Conservation (phyloP, 176 grass and related monocot genomes). For the Chrysopogon serrulatus region DNA sequence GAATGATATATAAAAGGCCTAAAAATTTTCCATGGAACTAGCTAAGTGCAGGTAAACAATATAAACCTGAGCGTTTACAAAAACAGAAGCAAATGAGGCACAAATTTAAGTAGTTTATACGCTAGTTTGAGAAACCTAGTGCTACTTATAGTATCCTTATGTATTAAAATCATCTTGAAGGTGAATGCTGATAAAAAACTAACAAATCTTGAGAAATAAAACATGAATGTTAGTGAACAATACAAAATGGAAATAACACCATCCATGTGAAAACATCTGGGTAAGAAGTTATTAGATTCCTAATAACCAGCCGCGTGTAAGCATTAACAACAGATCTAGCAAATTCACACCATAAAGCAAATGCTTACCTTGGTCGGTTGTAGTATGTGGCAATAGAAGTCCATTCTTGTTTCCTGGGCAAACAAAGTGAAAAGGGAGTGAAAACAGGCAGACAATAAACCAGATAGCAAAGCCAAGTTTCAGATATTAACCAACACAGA, state of each 20-base stretch:
- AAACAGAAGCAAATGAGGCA: not conserved
- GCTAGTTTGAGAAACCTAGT: not conserved
- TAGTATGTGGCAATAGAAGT: conserved; percentile 93
- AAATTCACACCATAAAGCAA: not conserved
- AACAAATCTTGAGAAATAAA: not conserved
- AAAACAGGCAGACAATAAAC: not conserved
- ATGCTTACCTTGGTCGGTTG: conserved; percentile 83
- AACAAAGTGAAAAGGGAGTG: not conserved
- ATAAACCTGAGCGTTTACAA: not conserved
- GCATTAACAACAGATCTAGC: not conserved
- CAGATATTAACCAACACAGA: conserved; percentile 74
- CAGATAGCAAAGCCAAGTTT: not conserved
- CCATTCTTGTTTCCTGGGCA: conserved; percentile 94
- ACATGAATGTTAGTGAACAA: not conserved
- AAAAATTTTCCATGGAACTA: not conserved
- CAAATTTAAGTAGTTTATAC: not conserved
- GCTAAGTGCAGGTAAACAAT: not conserved
- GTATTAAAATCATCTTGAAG: not conserved
- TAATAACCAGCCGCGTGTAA: not conserved
- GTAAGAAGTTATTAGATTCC: not conserved
- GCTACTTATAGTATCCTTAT: not conserved
- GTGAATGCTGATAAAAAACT: not conserved
- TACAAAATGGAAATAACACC: not conserved
- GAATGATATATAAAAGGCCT: not conserved
- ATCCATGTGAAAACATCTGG: not conserved